Conservation (phyloP, 164 flowering plant species). For the Umbilicus rupestris region DNA sequence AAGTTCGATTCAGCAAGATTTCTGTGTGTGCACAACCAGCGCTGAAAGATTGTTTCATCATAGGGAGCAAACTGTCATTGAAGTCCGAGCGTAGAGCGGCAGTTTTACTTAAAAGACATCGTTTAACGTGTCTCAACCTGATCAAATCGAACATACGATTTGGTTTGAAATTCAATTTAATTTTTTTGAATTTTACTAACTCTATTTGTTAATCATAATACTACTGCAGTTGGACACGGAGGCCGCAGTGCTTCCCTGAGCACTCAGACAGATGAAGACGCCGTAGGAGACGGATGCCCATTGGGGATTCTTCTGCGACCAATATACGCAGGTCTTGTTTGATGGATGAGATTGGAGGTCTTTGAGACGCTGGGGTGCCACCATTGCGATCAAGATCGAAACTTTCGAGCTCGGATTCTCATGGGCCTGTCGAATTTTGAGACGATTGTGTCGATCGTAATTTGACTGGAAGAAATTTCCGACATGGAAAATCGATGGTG, state of each 20-base stretch:
- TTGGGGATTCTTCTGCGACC: constrained; percentile 91
- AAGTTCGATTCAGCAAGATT: too few relatives aligned
- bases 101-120: too few relatives aligned
- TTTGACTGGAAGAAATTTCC: not conserved
- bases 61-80: too few relatives aligned
- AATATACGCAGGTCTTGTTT: constrained; percentile 88
- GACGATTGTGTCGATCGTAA: not conserved
- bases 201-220: too few relatives aligned
- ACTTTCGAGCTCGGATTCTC: not conserved
- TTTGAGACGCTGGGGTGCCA: constrained; percentile 74
- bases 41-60: too few relatives aligned
- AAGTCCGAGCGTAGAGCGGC: too few relatives aligned
- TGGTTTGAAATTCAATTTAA: too few relatives aligned
- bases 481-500: not conserved
- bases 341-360: constrained; percentile 72
- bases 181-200: too few relatives aligned
- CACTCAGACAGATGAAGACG: constrained; percentile 97
- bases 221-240: too few relatives aligned
- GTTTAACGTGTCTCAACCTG: too few relatives aligned
- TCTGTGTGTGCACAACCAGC: too few relatives aligned
- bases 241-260: constrained; percentile 98
- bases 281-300: constrained; percentile 99
- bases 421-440: not conserved
- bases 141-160: too few relatives aligned
- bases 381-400: constrained; percentile 19